Evolutionary conservation across 805 yeast species (phyloP).

Genomic region (Metschnikowia lachancei): DNA sequence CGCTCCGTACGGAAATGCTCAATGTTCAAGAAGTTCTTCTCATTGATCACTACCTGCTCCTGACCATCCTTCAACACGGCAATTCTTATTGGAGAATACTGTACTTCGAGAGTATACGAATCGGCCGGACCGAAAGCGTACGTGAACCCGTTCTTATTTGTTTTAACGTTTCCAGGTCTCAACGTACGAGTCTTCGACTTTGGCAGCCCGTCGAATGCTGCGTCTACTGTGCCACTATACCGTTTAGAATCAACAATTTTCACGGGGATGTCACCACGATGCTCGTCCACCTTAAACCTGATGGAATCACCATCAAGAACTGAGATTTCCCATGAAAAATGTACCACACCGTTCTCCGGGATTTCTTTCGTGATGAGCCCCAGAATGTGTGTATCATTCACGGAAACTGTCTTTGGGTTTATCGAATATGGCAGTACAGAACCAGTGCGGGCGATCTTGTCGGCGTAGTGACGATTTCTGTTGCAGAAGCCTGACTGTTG

Average conservation of each 20-base stretch:
- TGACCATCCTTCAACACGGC: constrained; percentile 45
- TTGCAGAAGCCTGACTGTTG: constrained; percentile 79
- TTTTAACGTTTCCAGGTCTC: constrained; percentile 4
- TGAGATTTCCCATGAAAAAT: constrained; percentile 57
- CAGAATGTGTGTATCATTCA: constrained; percentile 29
- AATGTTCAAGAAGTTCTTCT: constrained; percentile 65
- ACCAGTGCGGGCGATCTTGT: constrained; percentile 16
- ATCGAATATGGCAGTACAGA: constrained; percentile 24
- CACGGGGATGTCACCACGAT: constrained; percentile 29
- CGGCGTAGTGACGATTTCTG: constrained; percentile 70
- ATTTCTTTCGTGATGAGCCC: constrained; percentile 48
- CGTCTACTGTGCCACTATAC: constrained; percentile 32
- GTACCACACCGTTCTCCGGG: constrained; percentile 18
- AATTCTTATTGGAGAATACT: constrained; percentile 49
- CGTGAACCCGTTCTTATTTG: constrained; percentile 15
- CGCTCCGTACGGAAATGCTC: constrained; percentile 67
- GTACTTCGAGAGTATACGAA: constrained; percentile 43
- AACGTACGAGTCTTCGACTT: background rate
- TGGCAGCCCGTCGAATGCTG: constrained; percentile 14
- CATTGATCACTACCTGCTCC: constrained; percentile 60
- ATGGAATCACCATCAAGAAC: constrained; percentile 56
- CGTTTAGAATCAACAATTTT: constrained; percentile 54
- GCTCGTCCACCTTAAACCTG: constrained; percentile 68
- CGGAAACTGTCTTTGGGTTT: constrained; percentile 20
- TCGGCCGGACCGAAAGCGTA: constrained; percentile 38